Conservation (phyloP, 352 stramenopile genomes). For the Ophiocytium majus region DNA sequence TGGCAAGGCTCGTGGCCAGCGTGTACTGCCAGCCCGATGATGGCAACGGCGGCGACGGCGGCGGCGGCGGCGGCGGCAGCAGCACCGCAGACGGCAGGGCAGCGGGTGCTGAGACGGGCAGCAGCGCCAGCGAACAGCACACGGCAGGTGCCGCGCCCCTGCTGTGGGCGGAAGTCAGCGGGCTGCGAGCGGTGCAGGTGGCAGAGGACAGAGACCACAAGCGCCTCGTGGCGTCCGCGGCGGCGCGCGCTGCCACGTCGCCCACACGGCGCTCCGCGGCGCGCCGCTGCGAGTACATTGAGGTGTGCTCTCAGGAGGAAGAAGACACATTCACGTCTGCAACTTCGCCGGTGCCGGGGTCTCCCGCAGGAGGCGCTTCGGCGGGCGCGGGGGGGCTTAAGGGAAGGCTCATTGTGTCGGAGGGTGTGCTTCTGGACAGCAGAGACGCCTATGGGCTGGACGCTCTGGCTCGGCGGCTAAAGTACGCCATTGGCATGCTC, state of each 20-base stretch:
- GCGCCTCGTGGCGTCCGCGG: neutral
- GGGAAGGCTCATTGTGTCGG: neutral
- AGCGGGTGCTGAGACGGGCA: no score
- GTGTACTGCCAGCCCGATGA: neutral
- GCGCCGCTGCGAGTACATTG: neutral
- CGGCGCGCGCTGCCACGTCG: neutral
- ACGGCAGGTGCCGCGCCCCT: neutral
- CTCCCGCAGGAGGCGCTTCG: neutral
- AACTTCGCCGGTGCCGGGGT: no score
- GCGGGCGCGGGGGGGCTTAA: neutral
- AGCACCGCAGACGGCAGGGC: no score
- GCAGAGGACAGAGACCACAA: neutral
- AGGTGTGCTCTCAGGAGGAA: neutral
- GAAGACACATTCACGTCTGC: no score
- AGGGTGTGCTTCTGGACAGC: neutral
- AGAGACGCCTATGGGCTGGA: neutral
- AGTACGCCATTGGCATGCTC: neutral
- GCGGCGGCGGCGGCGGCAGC: no score
- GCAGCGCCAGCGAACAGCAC: neutral
- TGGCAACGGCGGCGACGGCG: no score
- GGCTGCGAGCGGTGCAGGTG: neutral
- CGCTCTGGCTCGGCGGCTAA: no score
- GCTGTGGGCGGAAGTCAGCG: neutral
- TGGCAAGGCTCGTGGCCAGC: neutral
- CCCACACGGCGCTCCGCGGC: neutral